Conservation (phyloP, 2,329 filamentous ascomycete genomes). For the Fusarium gaditjirri region DNA sequence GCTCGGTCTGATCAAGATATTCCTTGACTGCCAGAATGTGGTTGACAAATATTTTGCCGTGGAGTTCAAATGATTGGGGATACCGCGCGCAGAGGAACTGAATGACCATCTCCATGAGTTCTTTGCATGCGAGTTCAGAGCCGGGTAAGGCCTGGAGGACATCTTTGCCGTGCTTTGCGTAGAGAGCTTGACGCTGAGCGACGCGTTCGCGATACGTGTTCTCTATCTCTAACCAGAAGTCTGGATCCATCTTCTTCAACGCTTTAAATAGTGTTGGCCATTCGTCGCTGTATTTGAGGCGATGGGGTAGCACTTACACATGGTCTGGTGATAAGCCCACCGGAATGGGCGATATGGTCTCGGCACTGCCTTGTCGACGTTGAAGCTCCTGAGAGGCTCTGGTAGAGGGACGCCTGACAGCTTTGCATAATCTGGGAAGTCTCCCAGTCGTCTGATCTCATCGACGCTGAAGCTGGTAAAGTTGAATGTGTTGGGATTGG, state of each 20-base stretch:
- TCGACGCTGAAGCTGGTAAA: constrained; percentile 76
- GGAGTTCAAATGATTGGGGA: constrained; percentile 76
- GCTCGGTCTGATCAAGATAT: constrained; percentile 69
- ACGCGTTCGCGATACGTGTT: constrained; percentile 76
- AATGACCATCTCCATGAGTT: constrained; percentile 86
- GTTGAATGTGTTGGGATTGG: constrained; percentile 58
- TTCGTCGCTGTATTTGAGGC: no score
- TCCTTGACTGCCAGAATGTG: constrained; percentile 71
- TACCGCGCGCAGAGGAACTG: constrained; percentile 84
- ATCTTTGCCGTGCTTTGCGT: constrained; percentile 67
- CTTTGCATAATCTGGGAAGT: constrained; percentile 82
- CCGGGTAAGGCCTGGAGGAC: constrained; percentile 78
- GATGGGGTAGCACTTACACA: constrained; percentile 68
- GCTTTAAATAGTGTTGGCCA: constrained; percentile 62
- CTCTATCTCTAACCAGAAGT: constrained; percentile 93
- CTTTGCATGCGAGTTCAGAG: constrained; percentile 82
- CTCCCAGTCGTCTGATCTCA: constrained; percentile 76
- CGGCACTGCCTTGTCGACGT: constrained; percentile 73
- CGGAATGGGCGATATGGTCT: constrained; percentile 84
- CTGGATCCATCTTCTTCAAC: constrained; percentile 78
- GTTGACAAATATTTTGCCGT: constrained; percentile 73
- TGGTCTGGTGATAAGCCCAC: constrained; percentile 90
- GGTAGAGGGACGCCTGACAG: constrained; percentile 81
- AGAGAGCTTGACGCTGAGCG: constrained; percentile 73
- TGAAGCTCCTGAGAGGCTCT: constrained; percentile 69